A percentile compares a stretch with the other conserved stretches of the same genome.
phyloP scores from a whole-genome alignment of 2,329 filamentous ascomycete species.

The Hypoxylon sp. region DNA sequence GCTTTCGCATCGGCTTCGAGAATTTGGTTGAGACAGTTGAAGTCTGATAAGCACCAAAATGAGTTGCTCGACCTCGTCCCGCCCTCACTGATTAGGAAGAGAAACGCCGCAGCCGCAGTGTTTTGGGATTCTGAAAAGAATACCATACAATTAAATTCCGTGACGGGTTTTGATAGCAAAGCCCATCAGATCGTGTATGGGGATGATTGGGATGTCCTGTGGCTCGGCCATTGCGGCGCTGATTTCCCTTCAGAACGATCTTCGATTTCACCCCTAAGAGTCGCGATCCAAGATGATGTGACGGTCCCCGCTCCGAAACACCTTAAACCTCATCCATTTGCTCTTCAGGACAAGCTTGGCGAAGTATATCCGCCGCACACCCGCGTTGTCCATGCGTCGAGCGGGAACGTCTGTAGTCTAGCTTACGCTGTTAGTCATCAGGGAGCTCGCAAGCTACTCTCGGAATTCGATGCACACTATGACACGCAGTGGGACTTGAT shows the following conservation, averaged over 20 bases:
- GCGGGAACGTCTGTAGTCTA: constrained; percentile 55
- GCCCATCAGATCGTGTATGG: constrained; percentile 39
- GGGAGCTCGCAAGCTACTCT: constrained; percentile 57
- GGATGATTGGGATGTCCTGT: constrained; percentile 49
- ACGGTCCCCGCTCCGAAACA: constrained; percentile 50
- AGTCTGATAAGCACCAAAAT: constrained; percentile 1
- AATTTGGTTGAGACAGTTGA: constrained; percentile 43
- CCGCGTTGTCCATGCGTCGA: constrained; percentile 55
- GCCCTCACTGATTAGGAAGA: constrained; percentile 8
- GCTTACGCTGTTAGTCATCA: constrained; percentile 57
- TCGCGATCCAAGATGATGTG: constrained; percentile 40
- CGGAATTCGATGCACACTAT: constrained; percentile 50
- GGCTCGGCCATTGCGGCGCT: constrained; percentile 51
- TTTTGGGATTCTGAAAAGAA: constrained; percentile 1
- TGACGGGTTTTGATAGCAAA: background rate
- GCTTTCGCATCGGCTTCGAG: constrained; percentile 57
- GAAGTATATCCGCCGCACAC: constrained; percentile 54
- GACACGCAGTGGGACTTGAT: constrained; percentile 51
- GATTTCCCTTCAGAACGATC: constrained; percentile 38
- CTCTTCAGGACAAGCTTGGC: constrained; percentile 43
- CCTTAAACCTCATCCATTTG: constrained; percentile 49
- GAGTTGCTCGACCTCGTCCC: constrained; percentile 9
- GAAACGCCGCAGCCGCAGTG: background rate
- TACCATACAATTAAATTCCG: constrained; percentile 14
- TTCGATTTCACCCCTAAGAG: constrained; percentile 23